Evolutionary conservation across 164 flowering plant species (phyloP).

Genomic region (Aristolochia californica): DNA sequence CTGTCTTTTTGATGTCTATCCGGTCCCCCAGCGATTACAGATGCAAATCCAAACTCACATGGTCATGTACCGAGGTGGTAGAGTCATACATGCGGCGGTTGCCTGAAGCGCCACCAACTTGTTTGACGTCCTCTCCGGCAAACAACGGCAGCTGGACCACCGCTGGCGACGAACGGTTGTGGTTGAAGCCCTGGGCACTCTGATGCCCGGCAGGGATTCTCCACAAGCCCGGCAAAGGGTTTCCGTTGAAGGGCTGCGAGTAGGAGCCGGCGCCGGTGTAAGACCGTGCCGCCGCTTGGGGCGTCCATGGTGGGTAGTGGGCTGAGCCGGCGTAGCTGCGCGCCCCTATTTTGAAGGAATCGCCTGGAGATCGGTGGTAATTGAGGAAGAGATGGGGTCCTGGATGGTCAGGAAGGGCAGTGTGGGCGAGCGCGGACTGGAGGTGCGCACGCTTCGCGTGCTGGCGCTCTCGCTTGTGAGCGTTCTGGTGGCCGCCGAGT

Average conservation of each 20-base stretch:
- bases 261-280: neutral
- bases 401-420: slow-evolving; percentile 17
- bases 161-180: slow-evolving; percentile 12
- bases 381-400: slow-evolving; percentile 34
- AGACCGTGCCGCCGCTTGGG: slow-evolving; percentile 8
- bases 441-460: slow-evolving; percentile 80
- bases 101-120: slow-evolving; percentile 9
- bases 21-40: slow-evolving; percentile 26
- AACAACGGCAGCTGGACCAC: slow-evolving; percentile 4
- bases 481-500: slow-evolving; percentile 95
- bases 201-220: slow-evolving; percentile 40
- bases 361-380: slow-evolving; percentile 9
- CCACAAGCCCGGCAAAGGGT: slow-evolving; percentile 59
- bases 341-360: neutral
- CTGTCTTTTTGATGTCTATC: neutral
- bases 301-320: slow-evolving; percentile 10
- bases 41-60: slow-evolving; percentile 92
- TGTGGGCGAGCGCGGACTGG: slow-evolving; percentile 57
- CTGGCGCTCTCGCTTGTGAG: slow-evolving; percentile 90
- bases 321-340: neutral
- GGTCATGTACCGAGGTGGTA: slow-evolving; percentile 39
- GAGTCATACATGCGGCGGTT: slow-evolving; percentile 25
- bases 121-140: slow-evolving; percentile 20
- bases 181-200: slow-evolving; percentile 10
- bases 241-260: slow-evolving; percentile 45